Evolutionary conservation across 148 eudicot genomes (phyloP).

Genomic region (Camellia japonica): DNA sequence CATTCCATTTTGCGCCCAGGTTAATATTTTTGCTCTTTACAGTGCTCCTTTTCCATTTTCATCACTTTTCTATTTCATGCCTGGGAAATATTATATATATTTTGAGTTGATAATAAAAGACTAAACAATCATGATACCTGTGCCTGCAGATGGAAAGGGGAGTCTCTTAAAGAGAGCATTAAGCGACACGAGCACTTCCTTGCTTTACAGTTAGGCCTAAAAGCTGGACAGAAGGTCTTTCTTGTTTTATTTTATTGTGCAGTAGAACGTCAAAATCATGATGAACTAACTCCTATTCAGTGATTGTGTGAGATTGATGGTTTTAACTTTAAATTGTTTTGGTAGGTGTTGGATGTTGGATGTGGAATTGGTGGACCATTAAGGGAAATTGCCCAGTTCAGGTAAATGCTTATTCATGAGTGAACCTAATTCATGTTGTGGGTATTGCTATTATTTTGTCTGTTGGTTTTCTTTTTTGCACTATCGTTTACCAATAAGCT

Average conservation of each 20-base stretch:
- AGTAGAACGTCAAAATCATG: background rate
- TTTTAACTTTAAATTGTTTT: slow-evolving; percentile 13
- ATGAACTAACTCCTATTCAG: background rate
- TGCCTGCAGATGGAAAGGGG: slow-evolving; percentile 78
- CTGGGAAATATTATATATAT: background rate
- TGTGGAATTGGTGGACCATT: slow-evolving; percentile 95
- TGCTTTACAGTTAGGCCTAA: slow-evolving; percentile 81
- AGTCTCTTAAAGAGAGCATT: slow-evolving; percentile 95
- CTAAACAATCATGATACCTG: background rate
- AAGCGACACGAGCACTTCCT: slow-evolving; percentile 96
- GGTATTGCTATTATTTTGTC: background rate
- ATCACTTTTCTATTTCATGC: background rate
- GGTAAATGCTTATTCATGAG: slow-evolving; percentile 34
- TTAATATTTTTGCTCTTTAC: slow-evolving; percentile 11
- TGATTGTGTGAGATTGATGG: background rate
- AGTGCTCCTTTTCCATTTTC: background rate
- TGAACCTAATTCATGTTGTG: background rate
- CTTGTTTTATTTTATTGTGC: background rate
- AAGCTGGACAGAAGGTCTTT: slow-evolving; percentile 84
- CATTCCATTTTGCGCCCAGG: slow-evolving; percentile 98
- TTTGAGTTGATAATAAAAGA: background rate
- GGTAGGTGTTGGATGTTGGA: slow-evolving; percentile 91
- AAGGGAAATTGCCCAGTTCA: slow-evolving; percentile 81
- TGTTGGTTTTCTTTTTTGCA: no score
- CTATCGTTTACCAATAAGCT: no score